Percentiles rank a stretch among this genome's conserved stretches.
These are phyloP conservation scores for Petunia axillaris DNA, from an alignment of 257 asterid species.

Conservation along the genomic window DNA sequence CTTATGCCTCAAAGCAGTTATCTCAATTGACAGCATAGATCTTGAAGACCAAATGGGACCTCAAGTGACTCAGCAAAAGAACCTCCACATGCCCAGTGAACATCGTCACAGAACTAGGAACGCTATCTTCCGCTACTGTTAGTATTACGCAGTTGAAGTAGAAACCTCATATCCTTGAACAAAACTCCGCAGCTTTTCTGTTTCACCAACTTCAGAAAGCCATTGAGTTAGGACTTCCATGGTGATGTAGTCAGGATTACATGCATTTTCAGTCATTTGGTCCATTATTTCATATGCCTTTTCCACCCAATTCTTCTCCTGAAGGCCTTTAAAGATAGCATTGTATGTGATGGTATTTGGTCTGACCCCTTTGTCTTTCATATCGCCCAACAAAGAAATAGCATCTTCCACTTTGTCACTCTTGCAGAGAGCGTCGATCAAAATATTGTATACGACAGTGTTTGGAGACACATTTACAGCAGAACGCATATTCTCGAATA, in stretches of 20 bases:
- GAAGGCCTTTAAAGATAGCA: conserved; percentile 75
- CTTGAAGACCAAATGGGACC: conserved; percentile 19
- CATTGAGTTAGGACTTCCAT: conserved; percentile 79
- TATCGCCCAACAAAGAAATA: conserved; percentile 63
- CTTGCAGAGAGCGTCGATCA: conserved; percentile 75
- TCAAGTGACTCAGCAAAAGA: conserved; percentile 14
- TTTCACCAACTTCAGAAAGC: conserved; percentile 73
- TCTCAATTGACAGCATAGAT: conserved; percentile 10
- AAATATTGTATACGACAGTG: conserved; percentile 62
- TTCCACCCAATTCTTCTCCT: conserved; percentile 60
- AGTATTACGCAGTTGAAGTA: conserved; percentile 31
- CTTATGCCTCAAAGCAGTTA: conserved; percentile 9
- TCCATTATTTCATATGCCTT: conserved; percentile 75
- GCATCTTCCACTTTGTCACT: conserved; percentile 61
- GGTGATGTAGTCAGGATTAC: conserved; percentile 78
- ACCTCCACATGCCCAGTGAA: conserved; percentile 10
- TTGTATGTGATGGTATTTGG: conserved; percentile 71
- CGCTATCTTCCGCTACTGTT: background rate
- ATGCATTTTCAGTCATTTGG: conserved; percentile 66
- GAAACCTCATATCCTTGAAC: conserved; percentile 55
- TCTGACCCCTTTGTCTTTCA: conserved; percentile 64
- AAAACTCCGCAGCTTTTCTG: conserved; percentile 56
- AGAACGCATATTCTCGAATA: conserved; percentile 55
- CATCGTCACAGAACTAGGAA: background rate
- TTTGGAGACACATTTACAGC: conserved; percentile 59